Evolutionary conservation across 495 filamentous ascomycete genomes (phyloP).

Genomic region (Aspergillus campestris): DNA sequence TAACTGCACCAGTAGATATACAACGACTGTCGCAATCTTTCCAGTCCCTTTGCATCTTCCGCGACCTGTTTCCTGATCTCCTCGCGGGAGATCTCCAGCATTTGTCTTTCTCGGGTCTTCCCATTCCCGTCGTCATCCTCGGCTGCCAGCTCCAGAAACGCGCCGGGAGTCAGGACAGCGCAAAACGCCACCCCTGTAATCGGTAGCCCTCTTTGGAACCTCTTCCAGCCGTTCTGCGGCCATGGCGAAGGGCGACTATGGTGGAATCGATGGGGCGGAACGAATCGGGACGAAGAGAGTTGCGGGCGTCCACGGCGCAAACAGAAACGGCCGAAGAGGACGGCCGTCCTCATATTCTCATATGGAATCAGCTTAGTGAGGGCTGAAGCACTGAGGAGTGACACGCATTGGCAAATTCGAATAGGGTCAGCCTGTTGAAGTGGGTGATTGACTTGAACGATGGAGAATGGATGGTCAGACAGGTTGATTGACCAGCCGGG

Average conservation of each 20-base stretch:
- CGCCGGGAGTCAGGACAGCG: conserved; percentile 50
- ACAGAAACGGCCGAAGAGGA: conserved; percentile 47
- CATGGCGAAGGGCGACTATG: conserved; percentile 17
- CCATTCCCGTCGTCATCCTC: conserved; percentile 51
- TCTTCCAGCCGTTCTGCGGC: conserved; percentile 15
- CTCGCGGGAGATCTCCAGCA: conserved; percentile 70
- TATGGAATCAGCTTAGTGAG: conserved; percentile 4
- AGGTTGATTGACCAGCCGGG: too few species aligned
- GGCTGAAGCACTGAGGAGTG: neutral
- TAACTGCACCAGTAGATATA: conserved; percentile 60
- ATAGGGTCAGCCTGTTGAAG: neutral
- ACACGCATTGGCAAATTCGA: conserved; percentile 1
- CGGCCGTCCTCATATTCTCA: conserved; percentile 47
- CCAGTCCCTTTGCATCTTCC: conserved; percentile 49
- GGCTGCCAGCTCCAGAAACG: conserved; percentile 67
- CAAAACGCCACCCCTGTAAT: conserved; percentile 34
- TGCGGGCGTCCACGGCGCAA: conserved; percentile 29
- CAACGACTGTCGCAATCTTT: conserved; percentile 43
- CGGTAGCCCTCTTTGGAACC: conserved; percentile 20
- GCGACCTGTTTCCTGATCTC: conserved; percentile 63
- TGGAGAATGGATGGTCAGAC: neutral
- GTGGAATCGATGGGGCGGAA: conserved; percentile 9
- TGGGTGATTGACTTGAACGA: neutral
- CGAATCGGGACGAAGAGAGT: conserved; percentile 12
- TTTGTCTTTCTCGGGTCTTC: conserved; percentile 70